Conservation (phyloP, 1,284 basidiomycete genomes). For the Fomitopsis schrenkii region DNA sequence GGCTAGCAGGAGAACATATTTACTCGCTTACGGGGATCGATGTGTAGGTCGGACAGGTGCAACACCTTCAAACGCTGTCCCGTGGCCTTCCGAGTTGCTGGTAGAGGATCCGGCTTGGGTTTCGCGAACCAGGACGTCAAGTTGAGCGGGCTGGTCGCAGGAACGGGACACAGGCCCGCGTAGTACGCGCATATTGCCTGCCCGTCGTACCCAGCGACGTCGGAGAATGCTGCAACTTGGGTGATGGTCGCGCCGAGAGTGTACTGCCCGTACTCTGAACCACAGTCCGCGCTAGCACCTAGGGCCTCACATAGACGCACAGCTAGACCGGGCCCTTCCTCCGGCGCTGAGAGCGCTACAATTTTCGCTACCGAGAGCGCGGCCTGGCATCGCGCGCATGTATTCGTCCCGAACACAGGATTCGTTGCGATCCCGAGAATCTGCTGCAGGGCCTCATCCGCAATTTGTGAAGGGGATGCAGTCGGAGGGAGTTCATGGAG, state of each 20-base stretch:
- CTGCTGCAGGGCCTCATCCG: conserved; percentile 49
- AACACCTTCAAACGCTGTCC: conserved; percentile 69
- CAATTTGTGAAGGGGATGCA: conserved; percentile 39
- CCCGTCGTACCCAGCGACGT: conserved; percentile 66
- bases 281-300: conserved; percentile 50
- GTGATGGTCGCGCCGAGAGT: conserved; percentile 56
- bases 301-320: conserved; percentile 60
- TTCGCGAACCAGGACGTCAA: conserved; percentile 56
- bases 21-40: conserved; percentile 57
- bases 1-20: not conserved
- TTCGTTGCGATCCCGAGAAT: conserved; percentile 49
- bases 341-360: conserved; percentile 57
- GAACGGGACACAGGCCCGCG: conserved; percentile 44
- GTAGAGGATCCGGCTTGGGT: conserved; percentile 66
- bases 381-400: conserved; percentile 61
- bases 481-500: conserved; percentile 61
- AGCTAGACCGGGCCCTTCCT: conserved; percentile 53
- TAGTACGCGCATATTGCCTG: conserved; percentile 56
- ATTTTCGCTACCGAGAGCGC: conserved; percentile 64
- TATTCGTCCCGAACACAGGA: conserved; percentile 44
- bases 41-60: conserved; percentile 75
- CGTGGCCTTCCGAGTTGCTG: conserved; percentile 47
- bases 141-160: conserved; percentile 48
- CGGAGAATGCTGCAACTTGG: conserved; percentile 62
- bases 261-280: conserved; percentile 40